A percentile compares a stretch with the other conserved stretches of the same genome.
Conservation (phyloP, 2,329 filamentous ascomycete genomes). For the Orbilia blumenaviensis region DNA sequence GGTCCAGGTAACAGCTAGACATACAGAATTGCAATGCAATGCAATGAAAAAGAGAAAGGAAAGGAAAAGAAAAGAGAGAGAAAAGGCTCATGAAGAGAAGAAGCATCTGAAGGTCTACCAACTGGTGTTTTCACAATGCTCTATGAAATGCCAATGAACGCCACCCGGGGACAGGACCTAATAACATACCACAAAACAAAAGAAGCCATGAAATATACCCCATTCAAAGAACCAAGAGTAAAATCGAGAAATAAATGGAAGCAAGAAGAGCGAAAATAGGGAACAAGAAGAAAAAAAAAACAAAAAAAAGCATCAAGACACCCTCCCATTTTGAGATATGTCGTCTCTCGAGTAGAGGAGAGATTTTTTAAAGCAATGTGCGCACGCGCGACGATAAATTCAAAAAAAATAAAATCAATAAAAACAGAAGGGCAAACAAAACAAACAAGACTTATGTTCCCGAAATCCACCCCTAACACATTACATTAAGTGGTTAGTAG, state of each 20-base stretch:
- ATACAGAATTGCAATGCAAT: too few species aligned
- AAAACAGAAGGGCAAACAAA: too few species aligned
- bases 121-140: not conserved
- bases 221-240: not conserved
- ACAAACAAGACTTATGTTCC: too few species aligned
- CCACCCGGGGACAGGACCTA: not conserved
- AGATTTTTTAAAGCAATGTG: not conserved
- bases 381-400: not conserved
- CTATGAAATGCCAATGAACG: slow-evolving; percentile 12
- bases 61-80: not conserved
- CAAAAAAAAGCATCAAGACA: too few species aligned
- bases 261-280: too few species aligned
- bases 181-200: slow-evolving; percentile 1
- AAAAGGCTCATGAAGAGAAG: not conserved
- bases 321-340: not conserved
- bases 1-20: not conserved
- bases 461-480: not conserved
- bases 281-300: too few species aligned
- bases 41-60: not conserved
- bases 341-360: not conserved
- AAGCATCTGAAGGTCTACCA: not conserved
- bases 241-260: too few species aligned
- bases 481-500: slow-evolving; percentile 13
- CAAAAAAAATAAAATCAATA: not conserved
- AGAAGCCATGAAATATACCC: slow-evolving; percentile 4